phyloP scores from a whole-genome alignment of 2,329 filamentous ascomycete genomes.

The Hypomyces rosellus region DNA sequence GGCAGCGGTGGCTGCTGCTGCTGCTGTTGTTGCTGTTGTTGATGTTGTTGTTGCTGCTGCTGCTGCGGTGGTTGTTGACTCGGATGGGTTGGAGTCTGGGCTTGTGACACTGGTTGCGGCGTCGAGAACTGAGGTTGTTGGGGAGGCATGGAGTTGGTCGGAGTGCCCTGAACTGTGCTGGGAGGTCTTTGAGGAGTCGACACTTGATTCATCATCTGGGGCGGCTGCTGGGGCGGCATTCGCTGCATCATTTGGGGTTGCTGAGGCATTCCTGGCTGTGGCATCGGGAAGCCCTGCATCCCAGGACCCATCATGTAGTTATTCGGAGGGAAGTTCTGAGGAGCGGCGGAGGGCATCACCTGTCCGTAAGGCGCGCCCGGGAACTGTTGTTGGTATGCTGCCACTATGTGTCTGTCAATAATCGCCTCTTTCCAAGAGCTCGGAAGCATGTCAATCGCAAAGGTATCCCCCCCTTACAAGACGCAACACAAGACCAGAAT shows the following conservation, averaged over 20 bases:
- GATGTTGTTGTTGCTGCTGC: slow-evolving; percentile 6
- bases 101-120: slow-evolving; percentile 31
- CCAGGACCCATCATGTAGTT: slow-evolving; percentile 46
- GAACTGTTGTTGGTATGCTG: slow-evolving; percentile 54
- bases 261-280: slow-evolving; percentile 42
- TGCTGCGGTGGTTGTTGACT: background rate
- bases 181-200: slow-evolving; percentile 19
- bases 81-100: slow-evolving; percentile 25
- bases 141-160: slow-evolving; percentile 22
- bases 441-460: background rate
- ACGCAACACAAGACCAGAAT: slow-evolving; percentile 18
- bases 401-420: slow-evolving; percentile 35
- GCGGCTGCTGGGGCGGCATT: slow-evolving; percentile 26
- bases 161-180: slow-evolving; percentile 19
- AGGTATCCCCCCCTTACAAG: background rate
- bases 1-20: background rate
- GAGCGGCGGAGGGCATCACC: slow-evolving; percentile 42
- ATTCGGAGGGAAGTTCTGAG: slow-evolving; percentile 44
- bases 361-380: slow-evolving; percentile 51
- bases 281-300: slow-evolving; percentile 53
- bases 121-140: slow-evolving; percentile 29
- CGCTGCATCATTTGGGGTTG: slow-evolving; percentile 41
- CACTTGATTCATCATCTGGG: slow-evolving; percentile 14
- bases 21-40: background rate
- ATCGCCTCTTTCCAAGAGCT: background rate